Percentiles rank a stretch among this genome's conserved stretches.
These are phyloP conservation scores for Neltuma alba DNA, from an alignment of 306 rosid genomes.

Conservation along the genomic window DNA sequence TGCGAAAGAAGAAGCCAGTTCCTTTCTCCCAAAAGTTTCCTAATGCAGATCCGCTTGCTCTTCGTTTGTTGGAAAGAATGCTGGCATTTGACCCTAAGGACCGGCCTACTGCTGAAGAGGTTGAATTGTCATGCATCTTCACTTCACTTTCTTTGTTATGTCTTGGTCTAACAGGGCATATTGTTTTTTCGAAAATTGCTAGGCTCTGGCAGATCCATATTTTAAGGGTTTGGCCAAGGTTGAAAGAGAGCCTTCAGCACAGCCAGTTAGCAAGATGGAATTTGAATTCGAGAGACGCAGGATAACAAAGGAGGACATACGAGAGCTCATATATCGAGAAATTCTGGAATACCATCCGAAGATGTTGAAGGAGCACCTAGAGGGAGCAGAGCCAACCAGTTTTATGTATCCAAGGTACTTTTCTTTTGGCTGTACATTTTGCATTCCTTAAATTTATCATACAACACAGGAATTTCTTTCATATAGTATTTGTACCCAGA, in stretches of 20 bases:
- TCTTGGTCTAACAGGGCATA: slow-evolving; percentile 16
- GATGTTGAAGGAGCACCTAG: slow-evolving; percentile 82
- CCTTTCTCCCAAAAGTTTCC: slow-evolving; percentile 88
- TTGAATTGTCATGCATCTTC: slow-evolving; percentile 34
- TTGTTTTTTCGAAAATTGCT: slow-evolving; percentile 27
- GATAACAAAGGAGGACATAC: slow-evolving; percentile 84
- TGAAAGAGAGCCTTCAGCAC: slow-evolving; percentile 91
- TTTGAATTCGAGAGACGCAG: slow-evolving; percentile 88
- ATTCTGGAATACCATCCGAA: slow-evolving; percentile 85
- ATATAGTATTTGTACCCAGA: slow-evolving; percentile 2
- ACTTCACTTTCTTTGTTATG: neutral
- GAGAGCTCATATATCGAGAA: slow-evolving; percentile 85
- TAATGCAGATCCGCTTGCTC: slow-evolving; percentile 82
- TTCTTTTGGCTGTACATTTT: neutral
- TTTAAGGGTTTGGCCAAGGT: slow-evolving; percentile 91
- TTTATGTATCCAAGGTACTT: slow-evolving; percentile 90
- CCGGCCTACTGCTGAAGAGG: slow-evolving; percentile 92
- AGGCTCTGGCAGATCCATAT: slow-evolving; percentile 90
- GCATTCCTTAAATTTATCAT: slow-evolving; percentile 18
- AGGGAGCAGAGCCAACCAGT: slow-evolving; percentile 80
- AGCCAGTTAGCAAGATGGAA: slow-evolving; percentile 91
- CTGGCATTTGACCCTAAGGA: slow-evolving; percentile 90
- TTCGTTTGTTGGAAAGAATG: slow-evolving; percentile 84
- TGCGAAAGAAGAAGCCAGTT: slow-evolving; percentile 79
- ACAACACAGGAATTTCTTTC: slow-evolving; percentile 8